Evolutionary conservation across 2,329 filamentous ascomycete species (phyloP), one percentile per base, ranked within the genome.

Genomic region (Madurella fahalii): DNA sequence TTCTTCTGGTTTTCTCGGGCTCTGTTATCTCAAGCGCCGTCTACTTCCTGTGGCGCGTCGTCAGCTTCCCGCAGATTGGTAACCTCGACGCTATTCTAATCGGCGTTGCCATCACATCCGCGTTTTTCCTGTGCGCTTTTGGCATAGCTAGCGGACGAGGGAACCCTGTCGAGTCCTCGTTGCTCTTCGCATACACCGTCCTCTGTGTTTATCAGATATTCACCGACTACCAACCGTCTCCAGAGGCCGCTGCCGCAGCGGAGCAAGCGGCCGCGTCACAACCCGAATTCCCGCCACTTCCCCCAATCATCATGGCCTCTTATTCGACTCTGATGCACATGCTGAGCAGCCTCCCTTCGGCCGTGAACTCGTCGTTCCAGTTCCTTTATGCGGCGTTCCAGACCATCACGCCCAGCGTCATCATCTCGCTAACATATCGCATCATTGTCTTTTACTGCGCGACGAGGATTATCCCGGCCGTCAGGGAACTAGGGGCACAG

Each of bases 151-250:
- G 90, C 65, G 93, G 93, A 1, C 86, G 92, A 64, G 94, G 94
- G 58, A 99, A 96, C 66, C 90, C 93, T 2, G 89, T 97, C 52
- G 93, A 99, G 73, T 95, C 90, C 63, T 96, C 93, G 18, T 77
- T 99, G 11, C 81, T 99, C 55, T 97, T 99, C 68, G 93, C 94
- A 66, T 99, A 99, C 72, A 84, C 96, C 58, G 94, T 96, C n/a
- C 85, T 99, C 59, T 97, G 93, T 76, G 89, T 97, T 67, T 99
- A 97, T 74, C 94, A 99, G 72, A 97, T 97, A 71, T 97, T 97
- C 72, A 99, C 94, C 65, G 94, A 99, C 73, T 97, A 97, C 73
- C 84, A 93, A 63, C 91, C 94, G 2, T 92, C 89, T 4, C 72
- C 81, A 16, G 84, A 81, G n/a, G 76, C 80, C 30, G 75, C 79